Percentiles rank a stretch among this genome's conserved stretches.
These are phyloP conservation scores for Heteromeles arbutifolia DNA, from an alignment of 306 rosid genomes.

Conservation along the genomic window DNA sequence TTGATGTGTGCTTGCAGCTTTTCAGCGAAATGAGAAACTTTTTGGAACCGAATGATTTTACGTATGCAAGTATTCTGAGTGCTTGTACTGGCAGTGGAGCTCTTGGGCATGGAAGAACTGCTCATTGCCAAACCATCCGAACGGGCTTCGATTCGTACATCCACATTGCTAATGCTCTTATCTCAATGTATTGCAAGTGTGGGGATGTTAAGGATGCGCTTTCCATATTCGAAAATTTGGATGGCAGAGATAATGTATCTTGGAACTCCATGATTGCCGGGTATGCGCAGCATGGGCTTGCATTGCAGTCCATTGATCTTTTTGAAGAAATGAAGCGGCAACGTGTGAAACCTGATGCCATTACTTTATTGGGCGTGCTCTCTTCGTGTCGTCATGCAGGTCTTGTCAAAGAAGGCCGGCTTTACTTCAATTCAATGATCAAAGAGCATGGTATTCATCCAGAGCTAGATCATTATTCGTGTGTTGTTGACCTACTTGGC, in stretches of 20 bases:
- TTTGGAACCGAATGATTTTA: constrained; percentile 58
- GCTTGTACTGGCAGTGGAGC: constrained; percentile 86
- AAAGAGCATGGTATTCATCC: constrained; percentile 52
- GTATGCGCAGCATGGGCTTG: constrained; percentile 74
- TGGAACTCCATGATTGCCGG: constrained; percentile 93
- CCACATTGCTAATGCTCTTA: constrained; percentile 56
- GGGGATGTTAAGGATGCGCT: constrained; percentile 58
- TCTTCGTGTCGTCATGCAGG: constrained; percentile 81
- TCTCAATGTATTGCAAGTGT: constrained; percentile 80
- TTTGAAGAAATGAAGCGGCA: constrained; percentile 56
- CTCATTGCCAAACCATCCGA: constrained; percentile 55
- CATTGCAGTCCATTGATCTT: constrained; percentile 47
- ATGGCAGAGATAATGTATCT: constrained; percentile 44
- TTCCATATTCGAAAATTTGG: constrained; percentile 43
- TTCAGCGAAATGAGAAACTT: constrained; percentile 47
- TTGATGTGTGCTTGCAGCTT: constrained; percentile 54
- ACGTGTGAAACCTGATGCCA: constrained; percentile 46
- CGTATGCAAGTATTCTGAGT: constrained; percentile 56
- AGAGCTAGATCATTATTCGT: constrained; percentile 71
- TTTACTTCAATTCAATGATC: constrained; percentile 59
- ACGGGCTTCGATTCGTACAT: constrained; percentile 50
- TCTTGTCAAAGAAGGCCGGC: constrained; percentile 54
- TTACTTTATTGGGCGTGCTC: constrained; percentile 63
- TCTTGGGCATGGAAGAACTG: constrained; percentile 64
- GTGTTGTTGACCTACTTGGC: constrained; percentile 77